Base-by-base conservation (phyloP, 371 early-diverging fungal species). In the Syncephalastrum monosporum region DNA sequence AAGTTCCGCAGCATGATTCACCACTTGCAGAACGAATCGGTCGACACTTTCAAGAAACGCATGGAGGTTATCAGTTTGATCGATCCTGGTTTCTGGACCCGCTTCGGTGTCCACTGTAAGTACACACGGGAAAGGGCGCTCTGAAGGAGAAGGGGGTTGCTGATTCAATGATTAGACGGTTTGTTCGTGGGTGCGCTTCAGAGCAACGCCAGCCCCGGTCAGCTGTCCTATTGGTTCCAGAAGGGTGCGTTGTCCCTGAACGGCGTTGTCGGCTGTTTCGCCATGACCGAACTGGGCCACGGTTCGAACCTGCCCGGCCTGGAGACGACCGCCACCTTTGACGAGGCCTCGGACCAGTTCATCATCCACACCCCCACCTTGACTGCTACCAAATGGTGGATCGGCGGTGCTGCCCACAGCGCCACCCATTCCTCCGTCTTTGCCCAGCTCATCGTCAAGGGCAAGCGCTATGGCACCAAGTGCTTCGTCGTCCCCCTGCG, bases 381-480 rank as follows among this genome's bases (percentile, higher is more conserved):
- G 33, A 93, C 95, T 13, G 89, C 96, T 25, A 92, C 96, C 58
- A 96, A 93, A 80, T 96, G 95, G 96, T 97, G 97, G 97, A 94
- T 96, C 63, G 97, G 97, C 59, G 96, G 96, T 56, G 90, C 91
- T 16, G 91, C 81, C n/a, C 89, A 91, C 58, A 84, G 88, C 33
- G 93, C 94, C 53, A 91, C 93, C 5, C 94, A 93, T 64, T 75
- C 87, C 46, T 74, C 89, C 16, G 91, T 90, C 24, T 88, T 87
- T 73, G 94, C 94, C 16, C 89, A 88, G 69, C 83, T 92, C 21
- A 78, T 90, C 25, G 87, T 92, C 52, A 82, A 84, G 57, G 87
- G 87, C 49, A 87, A 89, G 69, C 68, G 80, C 54, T 86, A 91
- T 65, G 94, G 94, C 53, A 84, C 85, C 56, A 89, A 93, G 72